Percentiles rank a stretch among this genome's conserved stretches.
Evolutionary conservation across 108 stramenopile species (phyloP).

Genomic region (Nitzschia palea): DNA sequence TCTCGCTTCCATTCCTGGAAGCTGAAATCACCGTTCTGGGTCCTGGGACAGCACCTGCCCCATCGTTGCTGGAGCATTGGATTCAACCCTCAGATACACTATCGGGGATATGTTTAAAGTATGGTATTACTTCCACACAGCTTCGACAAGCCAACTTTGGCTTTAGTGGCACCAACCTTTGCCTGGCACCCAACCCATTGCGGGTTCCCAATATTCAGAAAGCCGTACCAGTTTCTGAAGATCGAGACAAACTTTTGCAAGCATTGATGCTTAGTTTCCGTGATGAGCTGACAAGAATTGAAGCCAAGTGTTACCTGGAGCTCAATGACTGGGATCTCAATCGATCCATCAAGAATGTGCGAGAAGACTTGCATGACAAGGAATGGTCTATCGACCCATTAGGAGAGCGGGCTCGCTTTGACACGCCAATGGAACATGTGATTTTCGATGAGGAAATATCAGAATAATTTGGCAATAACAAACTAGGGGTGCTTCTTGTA

Average conservation of each 20-base stretch:
- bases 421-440: conserved; percentile 6
- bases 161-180: conserved; percentile 54
- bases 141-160: conserved; percentile 54
- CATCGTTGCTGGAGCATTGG: conserved; percentile 30
- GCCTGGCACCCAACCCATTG: conserved; percentile 50
- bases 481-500: neutral
- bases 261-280: neutral
- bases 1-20: neutral
- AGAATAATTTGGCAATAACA: neutral
- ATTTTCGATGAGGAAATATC: neutral
- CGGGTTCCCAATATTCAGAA: conserved; percentile 39
- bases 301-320: conserved; percentile 59
- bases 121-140: conserved; percentile 52
- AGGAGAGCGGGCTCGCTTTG: conserved; percentile 7
- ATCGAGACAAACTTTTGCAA: neutral
- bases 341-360: conserved; percentile 40
- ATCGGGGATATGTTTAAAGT: conserved; percentile 59
- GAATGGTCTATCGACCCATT: neutral
- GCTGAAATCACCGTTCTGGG: conserved; percentile 1
- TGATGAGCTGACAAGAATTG: conserved; percentile 12
- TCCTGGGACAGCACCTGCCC: neutral
- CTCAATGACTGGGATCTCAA: conserved; percentile 54
- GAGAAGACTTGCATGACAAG: conserved; percentile 4
- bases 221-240: neutral
- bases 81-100: conserved; percentile 58